A percentile compares a stretch with the other conserved stretches of the same genome.
Conservation (phyloP, 805 yeast genomes). For the Sungouiella thailandica region DNA sequence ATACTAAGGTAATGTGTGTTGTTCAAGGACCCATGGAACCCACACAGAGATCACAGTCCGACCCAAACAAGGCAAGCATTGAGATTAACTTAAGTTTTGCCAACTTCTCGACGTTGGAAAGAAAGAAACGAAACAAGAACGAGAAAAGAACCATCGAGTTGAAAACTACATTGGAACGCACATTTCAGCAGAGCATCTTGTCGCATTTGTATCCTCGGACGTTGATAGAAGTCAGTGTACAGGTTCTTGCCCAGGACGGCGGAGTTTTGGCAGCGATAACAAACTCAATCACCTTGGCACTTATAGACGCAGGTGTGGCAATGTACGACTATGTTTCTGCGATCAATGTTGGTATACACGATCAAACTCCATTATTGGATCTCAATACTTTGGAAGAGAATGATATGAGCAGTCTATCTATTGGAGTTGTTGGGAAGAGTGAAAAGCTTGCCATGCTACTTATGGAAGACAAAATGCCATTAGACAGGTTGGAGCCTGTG, state of each 20-base stretch:
- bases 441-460: conserved; percentile 73
- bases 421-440: conserved; percentile 79
- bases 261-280: conserved; percentile 74
- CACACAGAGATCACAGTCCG: conserved; percentile 44
- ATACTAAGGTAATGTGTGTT: conserved; percentile 78
- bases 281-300: conserved; percentile 83
- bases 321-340: conserved; percentile 88
- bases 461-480: conserved; percentile 78
- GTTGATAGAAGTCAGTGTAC: conserved; percentile 65
- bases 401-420: conserved; percentile 75
- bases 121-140: conserved; percentile 62
- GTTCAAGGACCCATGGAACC: conserved; percentile 93
- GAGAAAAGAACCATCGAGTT: conserved; percentile 71
- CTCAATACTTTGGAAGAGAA: conserved; percentile 76
- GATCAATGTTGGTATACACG: conserved; percentile 74
- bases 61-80: conserved; percentile 50
- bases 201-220: conserved; percentile 78
- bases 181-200: conserved; percentile 71
- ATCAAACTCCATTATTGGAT: conserved; percentile 73
- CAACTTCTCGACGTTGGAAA: conserved; percentile 72
- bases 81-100: conserved; percentile 67
- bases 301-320: conserved; percentile 92
- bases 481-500: conserved; percentile 72
- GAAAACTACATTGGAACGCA: conserved; percentile 59
- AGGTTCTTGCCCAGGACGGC: conserved; percentile 87